Base-by-base conservation (phyloP, 2,329 filamentous ascomycete genomes). In the Ceratocystiopsis sp. region DNA sequence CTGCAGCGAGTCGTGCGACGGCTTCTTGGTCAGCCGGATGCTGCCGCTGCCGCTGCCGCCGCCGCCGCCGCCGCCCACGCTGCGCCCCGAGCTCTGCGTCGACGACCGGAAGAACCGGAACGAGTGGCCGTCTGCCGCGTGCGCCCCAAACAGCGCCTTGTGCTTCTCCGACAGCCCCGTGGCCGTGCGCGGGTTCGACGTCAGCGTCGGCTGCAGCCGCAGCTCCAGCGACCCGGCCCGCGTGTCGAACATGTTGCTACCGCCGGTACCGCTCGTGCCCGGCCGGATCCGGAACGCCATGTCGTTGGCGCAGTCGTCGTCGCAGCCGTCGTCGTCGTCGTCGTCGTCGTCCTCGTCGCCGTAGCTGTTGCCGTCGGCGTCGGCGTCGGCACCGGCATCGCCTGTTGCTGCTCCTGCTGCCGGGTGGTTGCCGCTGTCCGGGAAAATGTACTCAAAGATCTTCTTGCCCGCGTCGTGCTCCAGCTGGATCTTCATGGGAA, bases 401-500 rank as follows among this genome's bases (percentile, higher is more conserved):
- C 33, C 65, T 2, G 16, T 45, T 38, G 38, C 12, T n/a, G n/a
- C 37, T n/a, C 21, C 19, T 16, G 34, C 39, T 10, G 4, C 19
- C 18, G 4, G 25, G 14, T 32, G 35, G 51, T 48, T 29, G 43
- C 38, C 16, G 51, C 84, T 75, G 12, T 82, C 84, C 0, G 91
- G 93, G 66, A 98, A 98, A 52, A 98, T 85, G 60, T 98, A 98
- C 61, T 95, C 87, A 52, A 98, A 94, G 2, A 98, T 67, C 51
- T 81, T 85, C 63, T 93, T 89, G 38, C 87, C 89, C 40, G 94
- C 79, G 53, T 96, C 87, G 34, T 79, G 80, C 60, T 98, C 91
- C 34, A 98, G 68, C 57, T 98, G 91, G 18, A 98, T 78, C 59
- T 86, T 93, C 57, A 98, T 73, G 0, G 91, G 93, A 58, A 93